These are phyloP conservation scores for Pseudogymnoascus sp. DNA, from an alignment of 2,329 filamentous ascomycete genomes.

Conservation along the genomic window DNA sequence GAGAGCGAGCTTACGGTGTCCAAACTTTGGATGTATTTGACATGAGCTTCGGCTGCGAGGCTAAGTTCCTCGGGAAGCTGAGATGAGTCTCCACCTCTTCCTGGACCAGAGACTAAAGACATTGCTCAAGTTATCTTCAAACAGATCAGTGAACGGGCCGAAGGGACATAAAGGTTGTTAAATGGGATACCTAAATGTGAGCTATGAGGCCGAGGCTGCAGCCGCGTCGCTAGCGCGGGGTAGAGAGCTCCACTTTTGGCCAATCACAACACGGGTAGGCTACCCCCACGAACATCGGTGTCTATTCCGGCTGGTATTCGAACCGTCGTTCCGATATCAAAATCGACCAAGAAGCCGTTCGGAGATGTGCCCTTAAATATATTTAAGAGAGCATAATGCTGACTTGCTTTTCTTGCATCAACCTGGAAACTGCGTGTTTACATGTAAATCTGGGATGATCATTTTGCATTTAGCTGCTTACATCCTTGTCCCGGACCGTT, in stretches of 20 bases:
- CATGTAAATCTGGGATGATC: neutral
- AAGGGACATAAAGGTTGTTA: neutral
- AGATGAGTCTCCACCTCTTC: slow-evolving; percentile 19
- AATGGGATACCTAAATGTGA: neutral
- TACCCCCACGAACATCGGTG: neutral
- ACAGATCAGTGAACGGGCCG: neutral
- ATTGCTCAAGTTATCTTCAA: slow-evolving; percentile 15
- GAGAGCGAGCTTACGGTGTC: slow-evolving; percentile 58
- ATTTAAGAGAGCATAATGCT: neutral
- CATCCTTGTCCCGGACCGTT: neutral
- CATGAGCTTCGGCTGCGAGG: slow-evolving; percentile 49
- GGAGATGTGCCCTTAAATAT: neutral
- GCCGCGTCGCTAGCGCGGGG: slow-evolving; percentile 6
- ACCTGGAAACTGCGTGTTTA: neutral
- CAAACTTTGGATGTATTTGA: slow-evolving; percentile 86
- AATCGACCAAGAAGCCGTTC: neutral
- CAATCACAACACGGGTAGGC: neutral
- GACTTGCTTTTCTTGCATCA: neutral
- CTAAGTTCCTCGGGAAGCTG: slow-evolving; percentile 27
- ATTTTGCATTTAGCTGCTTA: neutral
- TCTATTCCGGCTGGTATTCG: neutral
- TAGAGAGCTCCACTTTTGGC: neutral
- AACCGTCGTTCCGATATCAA: neutral
- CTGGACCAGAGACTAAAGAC: slow-evolving; percentile 28
- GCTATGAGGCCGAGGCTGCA: neutral